Evolutionary conservation across 139 green algal genomes (phyloP).

Genomic region (Pseudopediastrum boryanum): DNA sequence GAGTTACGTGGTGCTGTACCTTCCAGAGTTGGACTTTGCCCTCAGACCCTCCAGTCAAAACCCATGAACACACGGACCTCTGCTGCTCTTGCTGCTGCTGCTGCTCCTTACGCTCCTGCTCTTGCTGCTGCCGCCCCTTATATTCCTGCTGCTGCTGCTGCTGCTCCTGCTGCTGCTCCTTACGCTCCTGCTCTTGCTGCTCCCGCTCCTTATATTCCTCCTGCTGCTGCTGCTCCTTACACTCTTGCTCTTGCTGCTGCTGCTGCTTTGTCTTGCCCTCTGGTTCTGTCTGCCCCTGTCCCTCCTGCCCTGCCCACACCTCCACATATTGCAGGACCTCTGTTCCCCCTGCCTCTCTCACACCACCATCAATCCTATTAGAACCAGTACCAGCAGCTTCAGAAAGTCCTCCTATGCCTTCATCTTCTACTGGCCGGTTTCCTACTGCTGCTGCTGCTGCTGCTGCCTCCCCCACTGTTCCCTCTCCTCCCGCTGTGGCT

Average conservation of each 20-base stretch:
- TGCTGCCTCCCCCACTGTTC: neutral
- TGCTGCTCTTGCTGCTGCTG: slow-evolving; percentile 20
- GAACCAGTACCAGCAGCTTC: neutral
- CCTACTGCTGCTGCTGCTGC: slow-evolving; percentile 22
- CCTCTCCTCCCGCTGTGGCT: neutral
- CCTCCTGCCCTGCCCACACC: too few relatives aligned
- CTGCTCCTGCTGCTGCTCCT: neutral
- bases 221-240: neutral
- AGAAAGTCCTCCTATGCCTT: neutral
- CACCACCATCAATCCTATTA: neutral
- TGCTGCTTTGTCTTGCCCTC: slow-evolving; percentile 2
- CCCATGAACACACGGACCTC: neutral
- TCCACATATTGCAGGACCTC: too few relatives aligned
- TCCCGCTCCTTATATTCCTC: neutral
- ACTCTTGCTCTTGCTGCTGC: too few relatives aligned
- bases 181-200: neutral
- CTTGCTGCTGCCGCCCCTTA: neutral
- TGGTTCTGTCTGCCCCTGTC: too few relatives aligned
- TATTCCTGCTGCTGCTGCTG: neutral
- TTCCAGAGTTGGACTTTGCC: neutral
- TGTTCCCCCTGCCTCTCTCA: too few relatives aligned
- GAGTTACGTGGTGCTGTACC: neutral
- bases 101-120: neutral
- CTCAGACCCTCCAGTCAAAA: neutral
- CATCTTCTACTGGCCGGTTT: neutral